phyloP scores from a whole-genome alignment of 768 basidiomycete genomes.

The Hydnum rufescens region DNA sequence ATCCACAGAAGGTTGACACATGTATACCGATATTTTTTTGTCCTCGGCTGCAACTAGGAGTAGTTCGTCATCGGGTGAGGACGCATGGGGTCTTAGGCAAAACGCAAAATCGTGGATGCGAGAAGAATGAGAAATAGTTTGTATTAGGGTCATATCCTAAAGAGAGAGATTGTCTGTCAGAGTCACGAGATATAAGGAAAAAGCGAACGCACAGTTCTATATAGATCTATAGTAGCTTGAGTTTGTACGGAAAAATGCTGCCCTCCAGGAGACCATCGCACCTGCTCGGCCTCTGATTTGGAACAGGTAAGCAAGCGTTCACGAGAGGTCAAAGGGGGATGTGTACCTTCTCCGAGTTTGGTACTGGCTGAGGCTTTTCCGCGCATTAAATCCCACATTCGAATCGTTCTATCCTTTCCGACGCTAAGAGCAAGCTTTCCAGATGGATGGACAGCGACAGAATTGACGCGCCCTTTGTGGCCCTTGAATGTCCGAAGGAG shows the following conservation, averaged over 20 bases:
- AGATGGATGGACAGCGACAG: conserved; percentile 77
- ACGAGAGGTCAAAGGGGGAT: not conserved
- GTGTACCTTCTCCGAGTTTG: conserved; percentile 51
- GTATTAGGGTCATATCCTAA: conserved; percentile 61
- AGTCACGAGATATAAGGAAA: not conserved
- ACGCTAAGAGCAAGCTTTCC: conserved; percentile 84
- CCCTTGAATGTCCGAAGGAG: conserved; percentile 76
- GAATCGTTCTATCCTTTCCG: conserved; percentile 68
- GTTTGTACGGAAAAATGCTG: conserved; percentile 63
- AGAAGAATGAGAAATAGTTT: conserved; percentile 55
- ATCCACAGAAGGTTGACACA: conserved; percentile 18
- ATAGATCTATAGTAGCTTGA: conserved; percentile 58
- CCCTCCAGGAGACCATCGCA: conserved; percentile 69
- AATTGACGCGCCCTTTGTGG: conserved; percentile 84
- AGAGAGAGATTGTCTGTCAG: not conserved
- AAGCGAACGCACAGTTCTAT: conserved; percentile 43
- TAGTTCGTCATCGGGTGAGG: conserved; percentile 29
- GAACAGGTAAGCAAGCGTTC: too few species aligned
- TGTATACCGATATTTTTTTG: conserved; percentile 66
- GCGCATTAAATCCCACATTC: conserved; percentile 99
- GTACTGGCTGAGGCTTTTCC: conserved; percentile 78
- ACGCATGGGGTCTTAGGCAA: conserved; percentile 28
- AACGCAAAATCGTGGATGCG: conserved; percentile 76
- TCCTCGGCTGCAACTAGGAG: conserved; percentile 80
- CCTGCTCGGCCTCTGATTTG: conserved; percentile 85